phyloP scores from a whole-genome alignment of 495 filamentous ascomycete genomes.

The Eremomyces bilateralis region DNA sequence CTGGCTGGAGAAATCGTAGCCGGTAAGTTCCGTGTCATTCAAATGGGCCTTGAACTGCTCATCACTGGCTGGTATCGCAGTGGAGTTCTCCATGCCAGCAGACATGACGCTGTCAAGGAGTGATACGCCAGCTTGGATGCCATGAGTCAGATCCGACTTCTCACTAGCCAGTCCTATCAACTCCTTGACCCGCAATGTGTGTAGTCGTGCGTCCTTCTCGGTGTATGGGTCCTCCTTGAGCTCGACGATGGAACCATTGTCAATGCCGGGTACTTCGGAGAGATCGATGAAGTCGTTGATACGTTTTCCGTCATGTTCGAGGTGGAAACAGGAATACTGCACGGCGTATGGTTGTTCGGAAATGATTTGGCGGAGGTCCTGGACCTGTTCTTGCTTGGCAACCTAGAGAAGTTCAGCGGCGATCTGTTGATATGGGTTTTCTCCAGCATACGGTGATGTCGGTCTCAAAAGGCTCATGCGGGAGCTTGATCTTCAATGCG shows the following conservation, averaged over 20 bases:
- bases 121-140: constrained; percentile 67
- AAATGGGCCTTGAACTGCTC: constrained; percentile 17
- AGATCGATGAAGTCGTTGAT: constrained; percentile 93
- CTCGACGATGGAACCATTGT: constrained; percentile 47
- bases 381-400: constrained; percentile 81
- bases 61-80: constrained; percentile 21
- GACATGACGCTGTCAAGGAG: constrained; percentile 56
- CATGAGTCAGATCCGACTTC: constrained; percentile 70
- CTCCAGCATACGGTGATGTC: constrained; percentile 36
- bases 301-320: constrained; percentile 62
- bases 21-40: not conserved
- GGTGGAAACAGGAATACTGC: constrained; percentile 97
- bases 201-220: constrained; percentile 93
- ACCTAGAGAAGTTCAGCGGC: constrained; percentile 29
- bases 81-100: constrained; percentile 18
- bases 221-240: constrained; percentile 94
- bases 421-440: not conserved
- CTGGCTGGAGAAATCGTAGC: constrained; percentile 51
- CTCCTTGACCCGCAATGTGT: constrained; percentile 74
- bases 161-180: constrained; percentile 80
- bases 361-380: constrained; percentile 92
- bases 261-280: constrained; percentile 68
- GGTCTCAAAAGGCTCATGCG: constrained; percentile 56
- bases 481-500: constrained; percentile 63
- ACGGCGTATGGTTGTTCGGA: constrained; percentile 83